Base-by-base conservation (phyloP, 148 eudicot species). In the Fagopyrum homotropicum region DNA sequence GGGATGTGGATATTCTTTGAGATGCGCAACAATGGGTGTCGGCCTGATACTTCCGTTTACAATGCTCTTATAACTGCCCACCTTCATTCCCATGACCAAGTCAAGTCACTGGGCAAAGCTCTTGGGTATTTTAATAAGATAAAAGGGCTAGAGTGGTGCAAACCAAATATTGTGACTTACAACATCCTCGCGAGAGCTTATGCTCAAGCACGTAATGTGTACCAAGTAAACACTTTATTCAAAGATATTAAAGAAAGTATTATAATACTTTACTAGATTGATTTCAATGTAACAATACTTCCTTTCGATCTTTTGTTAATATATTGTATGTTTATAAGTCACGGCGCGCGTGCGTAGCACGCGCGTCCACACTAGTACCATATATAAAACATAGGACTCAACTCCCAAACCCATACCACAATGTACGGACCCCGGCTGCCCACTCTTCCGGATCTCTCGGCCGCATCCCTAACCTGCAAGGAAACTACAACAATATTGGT, bases 1-100 rank as follows among this genome's bases (percentile, higher is more conserved):
- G 93, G 93, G 43, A 91, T 92, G 96, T 95, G 98, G 98, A 92
- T 89, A 45, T 92, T 95, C 91, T 92, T 97, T 7, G 96, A 95
- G 90, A 90, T 95, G 97, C 88, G 94, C 57, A 95, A 88, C 71
- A 95, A 91, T 79, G 97, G 97, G 14, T 95, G 97, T 80, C 85
- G 86, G 30, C 97, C 97, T 3, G 97, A 95, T 63, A 85, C 96
- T 17, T 90, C 98, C 11, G 97, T 92, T 7, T 92, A 95, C 79
- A 92, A 92, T 55, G 84, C 98, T 12, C 92, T 95, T 63, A 89
- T 92, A 77, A 86, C 86, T 5, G 96, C 94, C 73, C 98, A 92
- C 73, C 91, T 95, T 9, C 96, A 92, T 82, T 89, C 97, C 57
- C 83, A 86, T 9, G 97, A 94, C 75, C 91, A 94, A 88, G 52